Percentiles rank a stretch among this genome's conserved stretches.
Conservation (phyloP, 495 filamentous ascomycete species). For the Schizothecium vesticola region DNA sequence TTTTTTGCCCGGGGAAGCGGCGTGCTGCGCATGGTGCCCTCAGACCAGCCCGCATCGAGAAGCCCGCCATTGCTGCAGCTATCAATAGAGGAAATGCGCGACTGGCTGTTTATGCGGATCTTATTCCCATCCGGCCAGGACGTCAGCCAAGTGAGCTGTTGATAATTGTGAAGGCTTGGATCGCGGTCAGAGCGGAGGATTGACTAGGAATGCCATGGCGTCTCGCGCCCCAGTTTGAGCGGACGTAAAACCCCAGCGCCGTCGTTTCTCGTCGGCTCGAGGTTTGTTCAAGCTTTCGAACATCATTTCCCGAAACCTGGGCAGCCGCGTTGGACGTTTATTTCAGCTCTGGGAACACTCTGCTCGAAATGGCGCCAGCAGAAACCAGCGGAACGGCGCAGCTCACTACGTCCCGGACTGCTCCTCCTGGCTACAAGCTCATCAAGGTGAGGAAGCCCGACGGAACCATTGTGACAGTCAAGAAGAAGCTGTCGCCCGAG, state of each 20-base stretch:
- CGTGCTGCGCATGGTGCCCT: neutral
- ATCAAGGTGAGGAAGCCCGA: slow-evolving; percentile 5
- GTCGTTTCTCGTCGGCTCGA: no score
- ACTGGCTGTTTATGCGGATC: neutral
- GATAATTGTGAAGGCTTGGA: neutral
- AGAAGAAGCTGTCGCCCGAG: slow-evolving; percentile 4
- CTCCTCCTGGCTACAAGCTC: slow-evolving; percentile 4
- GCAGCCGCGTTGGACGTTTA: neutral
- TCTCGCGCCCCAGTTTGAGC: neutral
- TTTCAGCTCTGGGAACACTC: neutral
- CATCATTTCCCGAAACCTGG: neutral
- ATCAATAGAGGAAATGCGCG: neutral
- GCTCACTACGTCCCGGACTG: neutral
- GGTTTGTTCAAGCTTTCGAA: neutral
- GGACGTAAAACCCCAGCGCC: neutral
- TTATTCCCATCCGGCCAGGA: neutral
- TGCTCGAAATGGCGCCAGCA: neutral
- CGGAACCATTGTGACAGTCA: slow-evolving; percentile 2
- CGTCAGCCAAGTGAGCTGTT: neutral
- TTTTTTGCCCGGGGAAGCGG: neutral
- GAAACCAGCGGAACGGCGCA: neutral
- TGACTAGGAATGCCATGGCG: neutral
- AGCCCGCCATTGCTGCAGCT: neutral
- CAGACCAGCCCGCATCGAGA: neutral
- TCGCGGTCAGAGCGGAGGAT: neutral